Evolutionary conservation across 2,329 filamentous ascomycete genomes (phyloP).

Genomic region (Leptographium radiaticola): DNA sequence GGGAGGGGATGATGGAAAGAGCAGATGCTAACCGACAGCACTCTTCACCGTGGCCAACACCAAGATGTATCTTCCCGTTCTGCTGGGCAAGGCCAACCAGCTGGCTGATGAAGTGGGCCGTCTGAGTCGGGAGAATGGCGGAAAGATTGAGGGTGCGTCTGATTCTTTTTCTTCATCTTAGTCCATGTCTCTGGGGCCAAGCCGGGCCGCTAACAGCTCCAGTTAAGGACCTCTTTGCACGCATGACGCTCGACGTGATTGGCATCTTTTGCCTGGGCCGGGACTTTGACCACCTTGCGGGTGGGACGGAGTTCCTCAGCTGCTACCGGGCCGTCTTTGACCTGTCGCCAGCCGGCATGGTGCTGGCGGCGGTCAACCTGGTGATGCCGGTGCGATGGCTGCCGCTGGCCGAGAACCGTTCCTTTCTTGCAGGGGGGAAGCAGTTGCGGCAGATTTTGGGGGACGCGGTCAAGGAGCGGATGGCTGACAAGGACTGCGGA

Average conservation of each 20-base stretch:
- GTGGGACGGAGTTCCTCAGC: slow-evolving; percentile 16
- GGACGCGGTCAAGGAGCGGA: background rate
- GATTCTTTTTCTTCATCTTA: background rate
- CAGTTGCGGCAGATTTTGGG: slow-evolving; percentile 22
- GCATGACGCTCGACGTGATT: slow-evolving; percentile 21
- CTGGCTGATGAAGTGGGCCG: background rate
- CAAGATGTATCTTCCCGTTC: slow-evolving; percentile 23
- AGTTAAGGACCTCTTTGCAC: slow-evolving; percentile 18
- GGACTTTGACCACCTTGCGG: slow-evolving; percentile 17
- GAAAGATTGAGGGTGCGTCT: background rate
- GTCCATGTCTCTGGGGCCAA: too few species aligned
- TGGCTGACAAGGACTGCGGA: background rate
- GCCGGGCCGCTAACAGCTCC: slow-evolving; percentile 8
- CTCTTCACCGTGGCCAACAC: slow-evolving; percentile 23
- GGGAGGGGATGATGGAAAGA: background rate
- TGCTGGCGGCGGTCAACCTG: slow-evolving; percentile 4
- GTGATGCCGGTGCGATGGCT: slow-evolving; percentile 16
- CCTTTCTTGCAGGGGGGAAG: slow-evolving; percentile 21
- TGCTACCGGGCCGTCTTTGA: slow-evolving; percentile 20
- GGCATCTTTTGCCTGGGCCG: slow-evolving; percentile 21
- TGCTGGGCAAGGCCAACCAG: slow-evolving; percentile 19
- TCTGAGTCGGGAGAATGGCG: background rate
- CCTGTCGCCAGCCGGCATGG: slow-evolving; percentile 9
- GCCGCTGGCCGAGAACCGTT: slow-evolving; percentile 24
- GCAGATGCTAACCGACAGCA: slow-evolving; percentile 9